A percentile compares a stretch with the other conserved stretches of the same genome.
Evolutionary conservation across 2,329 filamentous ascomycete genomes (phyloP).

Genomic region (Penicillium sp.): DNA sequence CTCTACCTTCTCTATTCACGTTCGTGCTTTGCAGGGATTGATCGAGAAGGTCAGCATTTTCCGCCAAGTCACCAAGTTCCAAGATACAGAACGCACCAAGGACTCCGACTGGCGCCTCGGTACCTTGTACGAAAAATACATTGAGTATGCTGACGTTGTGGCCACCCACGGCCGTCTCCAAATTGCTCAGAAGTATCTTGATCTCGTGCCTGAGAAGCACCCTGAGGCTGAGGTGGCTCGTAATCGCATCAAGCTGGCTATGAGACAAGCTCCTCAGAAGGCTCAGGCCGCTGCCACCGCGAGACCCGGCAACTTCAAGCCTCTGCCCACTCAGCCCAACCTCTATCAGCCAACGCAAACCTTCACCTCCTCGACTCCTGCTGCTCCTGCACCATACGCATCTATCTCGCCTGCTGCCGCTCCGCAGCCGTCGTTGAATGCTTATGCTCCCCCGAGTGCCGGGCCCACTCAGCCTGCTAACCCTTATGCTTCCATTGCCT

Average conservation of each 20-base stretch:
- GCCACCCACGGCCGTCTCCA: constrained; percentile 83
- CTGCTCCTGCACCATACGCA: constrained; percentile 48
- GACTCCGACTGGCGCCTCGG: constrained; percentile 84
- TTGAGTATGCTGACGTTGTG: constrained; percentile 93
- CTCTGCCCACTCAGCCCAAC: constrained; percentile 37
- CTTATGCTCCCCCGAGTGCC: constrained; percentile 20
- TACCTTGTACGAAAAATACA: constrained; percentile 88
- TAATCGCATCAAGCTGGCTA: constrained; percentile 80
- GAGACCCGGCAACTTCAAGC: constrained; percentile 44
- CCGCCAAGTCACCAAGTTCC: constrained; percentile 87
- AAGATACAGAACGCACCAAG: constrained; percentile 70
- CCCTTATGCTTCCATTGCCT: constrained; percentile 33
- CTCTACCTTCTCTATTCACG: constrained; percentile 88
- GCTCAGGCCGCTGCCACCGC: constrained; percentile 41
- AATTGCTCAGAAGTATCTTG: constrained; percentile 86
- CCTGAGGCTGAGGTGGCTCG: constrained; percentile 83
- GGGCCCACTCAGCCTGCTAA: constrained; percentile 18
- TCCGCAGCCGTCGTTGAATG: constrained; percentile 9
- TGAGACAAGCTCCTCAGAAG: constrained; percentile 57
- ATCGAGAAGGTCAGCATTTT: constrained; percentile 99
- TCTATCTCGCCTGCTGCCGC: constrained; percentile 35
- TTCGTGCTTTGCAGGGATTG: constrained; percentile 81
- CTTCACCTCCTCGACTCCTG: constrained; percentile 26
- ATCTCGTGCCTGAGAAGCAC: constrained; percentile 79
- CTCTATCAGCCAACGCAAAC: constrained; percentile 36